These are phyloP conservation scores for Xanthoconium separans DNA, from an alignment of 1,284 basidiomycete species.

Conservation along the genomic window DNA sequence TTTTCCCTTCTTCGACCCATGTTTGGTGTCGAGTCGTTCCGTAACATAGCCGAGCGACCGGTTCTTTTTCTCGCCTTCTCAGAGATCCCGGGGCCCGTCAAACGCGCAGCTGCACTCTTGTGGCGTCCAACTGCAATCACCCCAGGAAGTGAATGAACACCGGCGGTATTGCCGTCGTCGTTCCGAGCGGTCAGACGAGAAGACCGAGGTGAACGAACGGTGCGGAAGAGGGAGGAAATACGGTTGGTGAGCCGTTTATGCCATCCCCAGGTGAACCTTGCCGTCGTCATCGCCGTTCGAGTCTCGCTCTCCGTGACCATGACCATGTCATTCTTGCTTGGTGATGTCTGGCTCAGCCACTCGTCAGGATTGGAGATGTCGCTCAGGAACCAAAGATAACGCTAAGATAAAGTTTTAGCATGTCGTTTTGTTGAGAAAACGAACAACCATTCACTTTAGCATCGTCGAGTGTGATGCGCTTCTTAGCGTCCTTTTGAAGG, in stretches of 20 bases:
- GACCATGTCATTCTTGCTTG: constrained; percentile 55
- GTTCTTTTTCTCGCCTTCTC: constrained; percentile 23
- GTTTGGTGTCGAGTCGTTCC: constrained; percentile 24
- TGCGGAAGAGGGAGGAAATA: constrained; percentile 49
- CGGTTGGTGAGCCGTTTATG: constrained; percentile 42
- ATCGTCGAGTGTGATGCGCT: constrained; percentile 80
- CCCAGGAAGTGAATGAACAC: constrained; percentile 32
- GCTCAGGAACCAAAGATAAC: constrained; percentile 74
- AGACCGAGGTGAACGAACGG: constrained; percentile 39
- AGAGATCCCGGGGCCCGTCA: constrained; percentile 8
- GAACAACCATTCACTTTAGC: constrained; percentile 69
- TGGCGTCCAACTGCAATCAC: constrained; percentile 14
- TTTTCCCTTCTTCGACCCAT: constrained; percentile 29
- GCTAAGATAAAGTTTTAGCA: constrained; percentile 37
- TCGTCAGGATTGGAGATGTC: constrained; percentile 69
- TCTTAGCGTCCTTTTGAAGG: constrained; percentile 80
- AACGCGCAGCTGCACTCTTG: constrained; percentile 19
- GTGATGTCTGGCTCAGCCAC: constrained; percentile 83
- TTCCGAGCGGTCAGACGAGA: constrained; percentile 30
- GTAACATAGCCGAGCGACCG: constrained; percentile 15
- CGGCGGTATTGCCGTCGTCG: constrained; percentile 30
- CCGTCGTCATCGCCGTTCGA: constrained; percentile 66
- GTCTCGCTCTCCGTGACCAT: constrained; percentile 83
- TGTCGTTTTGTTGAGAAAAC: constrained; percentile 6
- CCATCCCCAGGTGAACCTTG: constrained; percentile 58